Percentiles rank a stretch among this genome's conserved stretches.
Evolutionary conservation across 495 filamentous ascomycete genomes (phyloP).

Genomic region (Achaetomiella virescens): DNA sequence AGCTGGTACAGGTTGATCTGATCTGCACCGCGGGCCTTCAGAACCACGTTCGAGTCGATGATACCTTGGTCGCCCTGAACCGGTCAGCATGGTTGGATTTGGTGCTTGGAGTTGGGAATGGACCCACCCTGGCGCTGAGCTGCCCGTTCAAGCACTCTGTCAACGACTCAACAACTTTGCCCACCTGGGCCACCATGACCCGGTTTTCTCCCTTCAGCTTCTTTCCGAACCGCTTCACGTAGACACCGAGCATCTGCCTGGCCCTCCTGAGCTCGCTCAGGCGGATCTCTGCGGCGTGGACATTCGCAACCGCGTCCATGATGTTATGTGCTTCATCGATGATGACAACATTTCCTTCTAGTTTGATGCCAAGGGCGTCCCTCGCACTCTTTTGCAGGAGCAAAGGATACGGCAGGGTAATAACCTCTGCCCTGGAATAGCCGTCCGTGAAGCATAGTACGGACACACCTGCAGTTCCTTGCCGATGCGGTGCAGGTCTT

Average conservation of each 20-base stretch:
- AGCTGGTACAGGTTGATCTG: slow-evolving; percentile 93
- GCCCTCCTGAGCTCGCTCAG: slow-evolving; percentile 65
- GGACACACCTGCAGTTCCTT: slow-evolving; percentile 80
- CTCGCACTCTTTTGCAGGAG: slow-evolving; percentile 83
- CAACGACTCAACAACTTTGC: slow-evolving; percentile 73
- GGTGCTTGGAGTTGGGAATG: background rate
- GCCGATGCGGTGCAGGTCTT: slow-evolving; percentile 76
- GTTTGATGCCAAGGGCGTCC: slow-evolving; percentile 76
- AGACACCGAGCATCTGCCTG: slow-evolving; percentile 67
- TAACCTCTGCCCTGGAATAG: slow-evolving; percentile 85
- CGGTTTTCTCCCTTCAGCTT: slow-evolving; percentile 82
- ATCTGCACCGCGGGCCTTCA: slow-evolving; percentile 82
- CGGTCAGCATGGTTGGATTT: background rate
- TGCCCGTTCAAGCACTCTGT: slow-evolving; percentile 55
- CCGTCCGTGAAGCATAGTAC: slow-evolving; percentile 85
- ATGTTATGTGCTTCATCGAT: slow-evolving; percentile 98
- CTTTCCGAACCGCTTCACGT: slow-evolving; percentile 82
- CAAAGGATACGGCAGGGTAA: slow-evolving; percentile 89
- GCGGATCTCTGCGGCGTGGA: slow-evolving; percentile 74
- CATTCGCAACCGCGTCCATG: slow-evolving; percentile 86
- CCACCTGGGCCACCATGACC: slow-evolving; percentile 82
- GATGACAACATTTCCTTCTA: slow-evolving; percentile 83
- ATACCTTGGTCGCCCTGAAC: slow-evolving; percentile 51
- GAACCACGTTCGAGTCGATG: slow-evolving; percentile 55
- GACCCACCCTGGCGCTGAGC: slow-evolving; percentile 34